A percentile compares a stretch with the other conserved stretches of the same genome.
Conservation (phyloP, 495 filamentous ascomycete species). For the Aspergillus hancockii region DNA sequence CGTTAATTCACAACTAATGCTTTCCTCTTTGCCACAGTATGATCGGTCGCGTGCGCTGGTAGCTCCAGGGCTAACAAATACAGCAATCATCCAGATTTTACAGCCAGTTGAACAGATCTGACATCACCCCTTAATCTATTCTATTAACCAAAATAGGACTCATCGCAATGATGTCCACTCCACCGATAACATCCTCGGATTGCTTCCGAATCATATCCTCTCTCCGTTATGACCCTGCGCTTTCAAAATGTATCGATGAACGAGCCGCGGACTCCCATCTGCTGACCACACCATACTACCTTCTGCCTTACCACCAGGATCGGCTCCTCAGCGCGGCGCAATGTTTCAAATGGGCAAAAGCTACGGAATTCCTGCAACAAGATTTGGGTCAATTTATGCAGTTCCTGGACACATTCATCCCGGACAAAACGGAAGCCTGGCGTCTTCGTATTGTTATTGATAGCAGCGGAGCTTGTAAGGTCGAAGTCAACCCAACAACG, state of each 20-base stretch:
- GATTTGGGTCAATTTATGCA: slow-evolving; percentile 28
- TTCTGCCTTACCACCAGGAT: slow-evolving; percentile 78
- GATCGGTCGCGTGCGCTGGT: not conserved
- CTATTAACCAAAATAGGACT: not conserved
- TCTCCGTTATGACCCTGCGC: slow-evolving; percentile 69
- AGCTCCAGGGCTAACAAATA: not conserved
- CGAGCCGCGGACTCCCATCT: slow-evolving; percentile 41
- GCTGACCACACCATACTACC: slow-evolving; percentile 71
- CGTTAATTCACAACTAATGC: slow-evolving; percentile 23
- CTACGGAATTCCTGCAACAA: slow-evolving; percentile 32
- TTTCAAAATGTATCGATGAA: slow-evolving; percentile 44
- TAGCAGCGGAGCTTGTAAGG: slow-evolving; percentile 44
- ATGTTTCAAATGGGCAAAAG: slow-evolving; percentile 62
- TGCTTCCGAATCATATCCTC: slow-evolving; percentile 69
- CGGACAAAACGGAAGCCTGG: slow-evolving; percentile 39
- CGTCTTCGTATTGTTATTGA: slow-evolving; percentile 58
- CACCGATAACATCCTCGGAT: not conserved
- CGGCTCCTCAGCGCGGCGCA: slow-evolving; percentile 74
- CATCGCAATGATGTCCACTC: not conserved
- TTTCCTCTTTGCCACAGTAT: not conserved
- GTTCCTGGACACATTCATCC: slow-evolving; percentile 38
- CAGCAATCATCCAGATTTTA: not conserved
- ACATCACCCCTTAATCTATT: not conserved
- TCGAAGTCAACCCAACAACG: slow-evolving; percentile 52
- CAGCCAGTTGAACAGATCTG: not conserved